These are phyloP conservation scores for Ogataea glucozyma DNA, from an alignment of 805 yeast species.

Conservation along the genomic window DNA sequence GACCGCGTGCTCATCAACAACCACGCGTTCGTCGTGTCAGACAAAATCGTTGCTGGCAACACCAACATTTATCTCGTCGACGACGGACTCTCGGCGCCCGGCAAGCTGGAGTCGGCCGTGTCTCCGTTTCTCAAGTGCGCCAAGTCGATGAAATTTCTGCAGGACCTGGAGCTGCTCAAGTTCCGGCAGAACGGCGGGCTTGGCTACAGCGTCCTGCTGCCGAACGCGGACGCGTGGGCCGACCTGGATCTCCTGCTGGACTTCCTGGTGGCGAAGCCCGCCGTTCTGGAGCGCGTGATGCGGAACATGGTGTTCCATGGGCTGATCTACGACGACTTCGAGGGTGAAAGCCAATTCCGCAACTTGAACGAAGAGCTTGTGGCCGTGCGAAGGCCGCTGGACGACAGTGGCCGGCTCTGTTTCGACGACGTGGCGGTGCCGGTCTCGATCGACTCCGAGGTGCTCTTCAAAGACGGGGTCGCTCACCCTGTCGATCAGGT, in stretches of 20 bases:
- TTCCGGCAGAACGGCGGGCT: constrained; percentile 45
- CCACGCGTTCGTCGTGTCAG: constrained; percentile 45
- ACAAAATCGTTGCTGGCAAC: constrained; percentile 55
- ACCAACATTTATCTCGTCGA: constrained; percentile 67
- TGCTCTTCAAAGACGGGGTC: constrained; percentile 81
- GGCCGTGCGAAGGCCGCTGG: constrained; percentile 7
- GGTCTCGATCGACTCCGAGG: constrained; percentile 54
- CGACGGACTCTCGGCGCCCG: constrained; percentile 63
- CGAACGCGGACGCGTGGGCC: constrained; percentile 76
- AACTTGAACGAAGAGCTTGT: constrained; percentile 18
- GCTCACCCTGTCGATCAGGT: constrained; percentile 66
- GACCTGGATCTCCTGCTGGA: constrained; percentile 57
- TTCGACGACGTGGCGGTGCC: constrained; percentile 30
- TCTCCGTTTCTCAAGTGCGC: constrained; percentile 67
- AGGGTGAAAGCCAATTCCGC: constrained; percentile 27
- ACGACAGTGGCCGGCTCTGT: constrained; percentile 5
- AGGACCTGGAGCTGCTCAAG: constrained; percentile 51
- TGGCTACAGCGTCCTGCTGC: constrained; percentile 79
- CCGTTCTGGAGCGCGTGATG: constrained; percentile 53
- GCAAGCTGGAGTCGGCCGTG: constrained; percentile 61
- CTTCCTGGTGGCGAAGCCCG: constrained; percentile 54
- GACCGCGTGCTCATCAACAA: constrained; percentile 52
- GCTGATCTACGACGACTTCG: constrained; percentile 65
- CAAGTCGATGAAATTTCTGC: constrained; percentile 58
- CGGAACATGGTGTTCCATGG: constrained; percentile 62